Evolutionary conservation across 345 rosid genomes (phyloP).

Genomic region (Viola odorata): DNA sequence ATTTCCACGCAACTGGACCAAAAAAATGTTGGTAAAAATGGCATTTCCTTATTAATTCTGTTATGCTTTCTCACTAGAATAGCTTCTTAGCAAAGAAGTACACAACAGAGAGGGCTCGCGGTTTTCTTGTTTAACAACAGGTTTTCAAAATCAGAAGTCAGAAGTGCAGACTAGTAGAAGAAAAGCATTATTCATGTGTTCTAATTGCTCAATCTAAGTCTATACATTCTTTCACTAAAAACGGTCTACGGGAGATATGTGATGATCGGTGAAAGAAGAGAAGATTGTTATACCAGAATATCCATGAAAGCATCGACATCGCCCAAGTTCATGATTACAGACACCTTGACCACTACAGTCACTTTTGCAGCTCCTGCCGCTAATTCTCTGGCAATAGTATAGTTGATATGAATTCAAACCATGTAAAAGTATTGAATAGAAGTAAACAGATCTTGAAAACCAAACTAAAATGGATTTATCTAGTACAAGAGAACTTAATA

Average conservation of each 20-base stretch:
- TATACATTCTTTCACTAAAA: background rate
- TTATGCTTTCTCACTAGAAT: background rate
- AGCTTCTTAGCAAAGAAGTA: background rate
- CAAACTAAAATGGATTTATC: too few species aligned
- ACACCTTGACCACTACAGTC: conserved; percentile 83
- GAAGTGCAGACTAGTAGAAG: too few species aligned
- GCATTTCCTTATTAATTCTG: background rate
- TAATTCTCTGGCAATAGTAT: conserved; percentile 48
- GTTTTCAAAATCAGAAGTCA: background rate
- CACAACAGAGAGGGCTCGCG: background rate
- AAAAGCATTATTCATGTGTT: background rate
- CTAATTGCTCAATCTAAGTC: background rate
- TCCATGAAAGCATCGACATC: conserved; percentile 89
- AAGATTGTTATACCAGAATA: conserved; percentile 45
- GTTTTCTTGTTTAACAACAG: background rate
- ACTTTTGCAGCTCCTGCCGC: conserved; percentile 60
- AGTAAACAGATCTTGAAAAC: background rate
- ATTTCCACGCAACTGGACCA: too few species aligned
- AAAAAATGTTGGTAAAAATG: background rate
- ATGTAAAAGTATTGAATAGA: background rate
- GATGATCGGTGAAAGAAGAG: background rate
- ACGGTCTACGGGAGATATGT: background rate
- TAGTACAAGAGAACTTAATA: background rate
- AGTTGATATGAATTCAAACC: background rate
- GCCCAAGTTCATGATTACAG: conserved; percentile 74